These are phyloP conservation scores for Pseudogymnoascus destructans DNA, from an alignment of 2,329 filamentous ascomycete genomes.

Conservation along the genomic window DNA sequence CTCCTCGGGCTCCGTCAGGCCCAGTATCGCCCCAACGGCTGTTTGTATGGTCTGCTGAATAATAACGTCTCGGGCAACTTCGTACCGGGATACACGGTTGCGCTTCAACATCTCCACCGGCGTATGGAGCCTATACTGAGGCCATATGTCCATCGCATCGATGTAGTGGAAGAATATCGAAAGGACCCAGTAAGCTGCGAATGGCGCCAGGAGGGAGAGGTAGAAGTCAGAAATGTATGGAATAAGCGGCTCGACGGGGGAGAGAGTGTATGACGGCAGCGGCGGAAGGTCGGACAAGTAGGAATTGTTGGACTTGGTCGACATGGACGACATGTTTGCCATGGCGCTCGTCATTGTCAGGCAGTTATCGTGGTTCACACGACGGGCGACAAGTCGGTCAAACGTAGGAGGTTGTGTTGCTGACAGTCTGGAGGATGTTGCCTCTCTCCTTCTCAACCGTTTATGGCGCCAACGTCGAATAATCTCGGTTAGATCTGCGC, in stretches of 20 bases:
- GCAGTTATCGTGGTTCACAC: slow-evolving; percentile 7
- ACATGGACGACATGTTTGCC: slow-evolving; percentile 9
- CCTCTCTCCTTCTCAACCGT: background rate
- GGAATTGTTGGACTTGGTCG: slow-evolving; percentile 19
- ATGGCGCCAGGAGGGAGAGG: slow-evolving; percentile 60
- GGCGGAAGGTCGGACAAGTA: slow-evolving; percentile 57
- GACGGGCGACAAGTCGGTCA: slow-evolving; percentile 1
- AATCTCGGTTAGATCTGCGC: slow-evolving; percentile 9
- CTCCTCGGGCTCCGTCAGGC: slow-evolving; percentile 59
- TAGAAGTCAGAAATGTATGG: slow-evolving; percentile 71
- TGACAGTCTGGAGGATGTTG: background rate
- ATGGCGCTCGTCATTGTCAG: slow-evolving; percentile 6
- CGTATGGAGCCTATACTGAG: slow-evolving; percentile 87
- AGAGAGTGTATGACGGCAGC: slow-evolving; percentile 67
- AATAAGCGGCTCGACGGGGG: slow-evolving; percentile 57
- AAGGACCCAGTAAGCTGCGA: slow-evolving; percentile 77
- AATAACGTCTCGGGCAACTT: slow-evolving; percentile 81
- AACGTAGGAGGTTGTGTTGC: slow-evolving; percentile 1
- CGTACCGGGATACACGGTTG: slow-evolving; percentile 70
- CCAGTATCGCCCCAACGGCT: slow-evolving; percentile 51
- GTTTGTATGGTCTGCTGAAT: slow-evolving; percentile 88
- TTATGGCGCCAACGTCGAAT: slow-evolving; percentile 7
- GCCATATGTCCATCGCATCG: slow-evolving; percentile 73
- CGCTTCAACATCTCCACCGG: slow-evolving; percentile 79
- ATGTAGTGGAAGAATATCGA: slow-evolving; percentile 80